Evolutionary conservation across 148 eudicot genomes (phyloP), one percentile per base, ranked within the genome.

Genomic region (Vaccinium darrowii): DNA sequence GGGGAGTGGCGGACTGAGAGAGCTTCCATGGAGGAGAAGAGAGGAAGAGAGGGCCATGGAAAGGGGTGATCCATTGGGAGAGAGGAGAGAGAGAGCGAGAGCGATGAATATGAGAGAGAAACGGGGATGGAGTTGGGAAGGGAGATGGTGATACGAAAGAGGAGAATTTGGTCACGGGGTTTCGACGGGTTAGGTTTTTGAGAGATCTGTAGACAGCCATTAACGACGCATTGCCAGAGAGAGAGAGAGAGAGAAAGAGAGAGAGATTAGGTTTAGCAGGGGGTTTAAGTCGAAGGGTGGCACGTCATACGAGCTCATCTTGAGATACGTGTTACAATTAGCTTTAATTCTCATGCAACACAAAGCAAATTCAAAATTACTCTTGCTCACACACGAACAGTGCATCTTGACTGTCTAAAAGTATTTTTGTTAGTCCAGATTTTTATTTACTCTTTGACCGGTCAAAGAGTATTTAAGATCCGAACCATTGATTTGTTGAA

Each of bases 11-110:
- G 15, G 91, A 93, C 51, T 94, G 99, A 3, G 93, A 91, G 78
- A 95, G 95, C 89, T 87, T 92, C 91, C 93, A 95, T 3, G 98
- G 98, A 14, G 96, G 91, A 49, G 89, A 92, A 27, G 94, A 92
- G 78, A 93, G 90, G 85, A 94, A 96, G 78, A 93, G 93, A 3
- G 98, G 95, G 33, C 95, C 94, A 56, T 78, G 84, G 78, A 76
- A 74, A 23, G 86, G 83, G 86, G 63, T 36, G 79, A 85, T 81
- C 72, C 83, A 75, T 76, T 81, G 78, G 15, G 88, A 84, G 72
- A 91, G 85, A 75, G 94, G 91, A 87, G 90, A 88, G 89, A 90
- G 88, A 82, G 87, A 84, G 12, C 65, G 65, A 33, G 87, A 82
- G 74, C 79, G 88, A 65, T 85, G 25, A 33, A 72, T 84, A 78